Conservation (phyloP, 202 grass and related monocot species). For the Cymbopogon flexuosus region DNA sequence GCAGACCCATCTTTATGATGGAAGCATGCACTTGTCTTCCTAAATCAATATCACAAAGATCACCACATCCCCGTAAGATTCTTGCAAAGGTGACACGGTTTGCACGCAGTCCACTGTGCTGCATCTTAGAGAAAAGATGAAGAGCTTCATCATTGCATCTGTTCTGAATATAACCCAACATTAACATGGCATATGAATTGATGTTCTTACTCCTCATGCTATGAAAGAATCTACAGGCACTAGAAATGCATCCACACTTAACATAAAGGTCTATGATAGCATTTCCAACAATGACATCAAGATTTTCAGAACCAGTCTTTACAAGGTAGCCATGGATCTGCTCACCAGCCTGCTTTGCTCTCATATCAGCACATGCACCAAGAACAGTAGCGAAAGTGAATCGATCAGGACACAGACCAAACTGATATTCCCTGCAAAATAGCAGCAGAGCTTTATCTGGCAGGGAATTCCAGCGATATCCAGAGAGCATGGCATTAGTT, state of each 20-base stretch:
- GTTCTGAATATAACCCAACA: slow-evolving; percentile 72
- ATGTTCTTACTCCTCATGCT: slow-evolving; percentile 70
- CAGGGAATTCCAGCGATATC: slow-evolving; percentile 68
- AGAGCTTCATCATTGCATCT: slow-evolving; percentile 61
- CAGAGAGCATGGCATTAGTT: slow-evolving; percentile 69
- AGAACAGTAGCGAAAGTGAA: slow-evolving; percentile 81
- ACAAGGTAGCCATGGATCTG: slow-evolving; percentile 70
- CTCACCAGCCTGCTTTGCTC: slow-evolving; percentile 58
- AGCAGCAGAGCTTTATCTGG: slow-evolving; percentile 67
- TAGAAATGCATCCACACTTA: slow-evolving; percentile 66
- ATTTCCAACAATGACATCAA: slow-evolving; percentile 72
- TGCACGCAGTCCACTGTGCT: slow-evolving; percentile 63
- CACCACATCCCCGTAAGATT: slow-evolving; percentile 72
- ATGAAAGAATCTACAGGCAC: slow-evolving; percentile 75
- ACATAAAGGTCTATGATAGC: slow-evolving; percentile 78
- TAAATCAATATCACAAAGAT: slow-evolving; percentile 61
- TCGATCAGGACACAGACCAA: slow-evolving; percentile 57
- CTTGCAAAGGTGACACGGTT: slow-evolving; percentile 66
- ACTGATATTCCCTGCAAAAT: slow-evolving; percentile 54
- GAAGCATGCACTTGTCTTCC: slow-evolving; percentile 85
- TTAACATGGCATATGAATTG: slow-evolving; percentile 79
- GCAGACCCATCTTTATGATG: slow-evolving; percentile 86
- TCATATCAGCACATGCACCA: slow-evolving; percentile 63
- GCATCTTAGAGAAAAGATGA: slow-evolving; percentile 76
- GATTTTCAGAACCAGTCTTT: slow-evolving; percentile 65